Percentiles rank a stretch among this genome's conserved stretches.
These are phyloP conservation scores for Lenwebbia sp. DNA, from an alignment of 345 rosid species.

Conservation along the genomic window DNA sequence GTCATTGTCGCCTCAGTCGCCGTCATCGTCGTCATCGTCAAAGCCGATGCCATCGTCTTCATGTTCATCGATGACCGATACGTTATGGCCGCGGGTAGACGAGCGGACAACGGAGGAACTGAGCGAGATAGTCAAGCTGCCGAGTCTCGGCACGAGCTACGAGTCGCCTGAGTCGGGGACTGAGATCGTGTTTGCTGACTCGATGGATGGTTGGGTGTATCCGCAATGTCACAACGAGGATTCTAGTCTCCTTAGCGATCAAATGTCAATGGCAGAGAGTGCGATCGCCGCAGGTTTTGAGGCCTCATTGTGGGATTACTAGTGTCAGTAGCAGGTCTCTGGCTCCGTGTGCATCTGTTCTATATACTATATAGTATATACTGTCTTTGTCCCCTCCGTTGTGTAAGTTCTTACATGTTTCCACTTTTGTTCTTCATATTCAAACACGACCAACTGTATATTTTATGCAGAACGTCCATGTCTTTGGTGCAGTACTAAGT, in stretches of 20 bases:
- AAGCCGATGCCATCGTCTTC: neutral
- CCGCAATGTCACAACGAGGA: neutral
- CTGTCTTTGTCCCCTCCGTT: neutral
- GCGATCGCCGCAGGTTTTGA: neutral
- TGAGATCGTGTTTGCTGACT: neutral
- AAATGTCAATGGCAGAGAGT: neutral
- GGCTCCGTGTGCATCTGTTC: neutral
- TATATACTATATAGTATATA: too few species aligned
- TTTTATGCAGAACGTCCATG: neutral
- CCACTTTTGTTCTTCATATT: neutral
- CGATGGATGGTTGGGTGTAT: neutral
- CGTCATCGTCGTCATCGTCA: neutral
- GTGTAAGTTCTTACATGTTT: neutral
- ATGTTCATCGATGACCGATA: neutral
- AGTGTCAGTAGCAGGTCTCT: neutral
- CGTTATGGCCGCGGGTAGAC: neutral
- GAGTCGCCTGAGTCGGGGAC: neutral
- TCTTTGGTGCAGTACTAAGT: neutral
- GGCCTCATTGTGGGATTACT: neutral
- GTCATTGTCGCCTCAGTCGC: constrained; percentile 1
- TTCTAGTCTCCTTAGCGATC: neutral
- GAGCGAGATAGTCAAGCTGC: constrained; percentile 31
- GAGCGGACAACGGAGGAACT: constrained; percentile 7
- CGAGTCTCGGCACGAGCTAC: constrained; percentile 15
- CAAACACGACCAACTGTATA: neutral